Conservation (phyloP, 805 yeast genomes). For the Nakazawaea anatomiae region DNA sequence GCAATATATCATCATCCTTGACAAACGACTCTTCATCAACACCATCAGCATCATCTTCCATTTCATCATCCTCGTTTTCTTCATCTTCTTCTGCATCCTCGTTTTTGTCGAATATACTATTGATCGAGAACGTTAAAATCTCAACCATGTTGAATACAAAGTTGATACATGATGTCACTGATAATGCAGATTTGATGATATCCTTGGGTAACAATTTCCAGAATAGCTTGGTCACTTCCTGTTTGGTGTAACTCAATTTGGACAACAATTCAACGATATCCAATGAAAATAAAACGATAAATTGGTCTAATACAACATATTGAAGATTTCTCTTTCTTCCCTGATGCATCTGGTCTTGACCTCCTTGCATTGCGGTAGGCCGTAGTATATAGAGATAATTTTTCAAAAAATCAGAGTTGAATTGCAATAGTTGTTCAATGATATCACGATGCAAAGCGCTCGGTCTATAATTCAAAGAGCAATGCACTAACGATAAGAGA, state of each 20-base stretch:
- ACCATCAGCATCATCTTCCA: not conserved
- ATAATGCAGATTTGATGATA: constrained; percentile 34
- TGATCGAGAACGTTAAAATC: constrained; percentile 40
- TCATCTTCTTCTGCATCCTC: constrained; percentile 12
- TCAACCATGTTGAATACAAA: constrained; percentile 48
- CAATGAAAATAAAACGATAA: constrained; percentile 42
- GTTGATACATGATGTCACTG: constrained; percentile 48
- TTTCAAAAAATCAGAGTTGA: constrained; percentile 19
- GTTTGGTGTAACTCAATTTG: constrained; percentile 15
- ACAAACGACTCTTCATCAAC: constrained; percentile 11
- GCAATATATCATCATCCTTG: constrained; percentile 9
- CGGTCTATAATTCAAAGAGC: constrained; percentile 52
- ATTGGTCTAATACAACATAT: constrained; percentile 41
- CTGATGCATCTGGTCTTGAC: constrained; percentile 2
- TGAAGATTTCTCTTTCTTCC: constrained; percentile 32
- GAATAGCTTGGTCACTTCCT: constrained; percentile 19
- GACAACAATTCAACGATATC: constrained; percentile 51
- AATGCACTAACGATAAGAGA: constrained; percentile 50
- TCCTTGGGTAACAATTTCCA: constrained; percentile 28
- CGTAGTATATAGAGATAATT: constrained; percentile 21
- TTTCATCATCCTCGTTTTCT: constrained; percentile 3
- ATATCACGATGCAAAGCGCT: constrained; percentile 45
- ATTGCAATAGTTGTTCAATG: constrained; percentile 24
- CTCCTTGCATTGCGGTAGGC: constrained; percentile 12
- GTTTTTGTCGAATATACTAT: not conserved